phyloP scores from a whole-genome alignment of 2,329 filamentous ascomycete genomes.

The Penicillium sp. region DNA sequence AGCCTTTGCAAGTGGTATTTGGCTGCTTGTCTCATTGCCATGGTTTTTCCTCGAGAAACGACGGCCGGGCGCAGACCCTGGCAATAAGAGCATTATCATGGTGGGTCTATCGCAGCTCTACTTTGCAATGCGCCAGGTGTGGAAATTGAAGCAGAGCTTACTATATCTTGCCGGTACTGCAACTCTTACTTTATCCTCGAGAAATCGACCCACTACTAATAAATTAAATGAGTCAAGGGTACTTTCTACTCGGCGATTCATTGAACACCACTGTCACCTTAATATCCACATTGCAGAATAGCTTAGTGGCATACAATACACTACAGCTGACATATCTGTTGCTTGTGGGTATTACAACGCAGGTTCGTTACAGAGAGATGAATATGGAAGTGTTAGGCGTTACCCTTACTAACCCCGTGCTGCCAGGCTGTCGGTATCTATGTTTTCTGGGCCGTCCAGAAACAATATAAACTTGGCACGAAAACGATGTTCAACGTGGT shows the following conservation, averaged over 20 bases:
- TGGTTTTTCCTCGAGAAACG: slow-evolving; percentile 71
- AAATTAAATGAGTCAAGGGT: slow-evolving; percentile 43
- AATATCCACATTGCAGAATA: slow-evolving; percentile 68
- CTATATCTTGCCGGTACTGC: slow-evolving; percentile 64
- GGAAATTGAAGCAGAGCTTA: slow-evolving; percentile 68
- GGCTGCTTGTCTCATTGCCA: slow-evolving; percentile 66
- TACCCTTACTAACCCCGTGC: too few relatives aligned
- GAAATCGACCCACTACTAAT: background rate
- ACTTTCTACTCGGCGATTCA: slow-evolving; percentile 71
- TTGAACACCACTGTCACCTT: slow-evolving; percentile 74
- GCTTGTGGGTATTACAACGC: slow-evolving; percentile 68
- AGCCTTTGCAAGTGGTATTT: slow-evolving; percentile 67
- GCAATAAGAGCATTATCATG: slow-evolving; percentile 54
- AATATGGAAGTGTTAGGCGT: too few relatives aligned
- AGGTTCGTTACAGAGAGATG: slow-evolving; percentile 44
- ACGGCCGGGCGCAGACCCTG: slow-evolving; percentile 62
- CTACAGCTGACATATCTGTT: slow-evolving; percentile 69
- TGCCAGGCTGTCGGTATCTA: slow-evolving; percentile 60
- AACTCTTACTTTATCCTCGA: background rate
- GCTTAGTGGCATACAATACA: slow-evolving; percentile 68
- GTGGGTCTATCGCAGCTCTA: slow-evolving; percentile 67
- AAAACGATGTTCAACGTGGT: slow-evolving; percentile 73
- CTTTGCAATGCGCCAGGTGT: slow-evolving; percentile 63
- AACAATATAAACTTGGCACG: slow-evolving; percentile 62
- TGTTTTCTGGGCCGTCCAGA: slow-evolving; percentile 65